A percentile compares a stretch with the other conserved stretches of the same genome.
phyloP scores from a whole-genome alignment of 371 early-diverging fungal species.

The Umbelopsis sp. region DNA sequence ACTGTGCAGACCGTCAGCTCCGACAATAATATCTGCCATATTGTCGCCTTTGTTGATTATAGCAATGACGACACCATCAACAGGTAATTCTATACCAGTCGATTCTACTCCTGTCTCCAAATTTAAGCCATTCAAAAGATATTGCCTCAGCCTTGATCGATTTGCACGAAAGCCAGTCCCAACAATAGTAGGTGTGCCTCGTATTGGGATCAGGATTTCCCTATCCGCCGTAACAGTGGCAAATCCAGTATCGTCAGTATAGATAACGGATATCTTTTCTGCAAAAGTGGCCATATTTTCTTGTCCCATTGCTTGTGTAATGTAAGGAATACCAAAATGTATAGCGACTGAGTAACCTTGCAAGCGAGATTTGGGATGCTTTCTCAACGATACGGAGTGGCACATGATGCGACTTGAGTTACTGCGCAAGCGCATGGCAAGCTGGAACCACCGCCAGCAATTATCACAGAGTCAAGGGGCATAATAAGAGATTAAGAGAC shows the following conservation, averaged over 20 bases:
- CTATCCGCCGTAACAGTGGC: neutral
- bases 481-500: too few species aligned
- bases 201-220: neutral
- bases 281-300: neutral
- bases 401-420: neutral
- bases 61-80: constrained; percentile 21
- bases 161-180: constrained; percentile 24
- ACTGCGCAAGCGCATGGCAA: too few species aligned
- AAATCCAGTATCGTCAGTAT: constrained; percentile 18
- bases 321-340: constrained; percentile 4
- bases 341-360: constrained; percentile 29
- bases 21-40: constrained; percentile 21
- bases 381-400: constrained; percentile 34
- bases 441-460: too few species aligned
- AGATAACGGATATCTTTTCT: constrained; percentile 22
- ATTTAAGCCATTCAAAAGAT: constrained; percentile 27
- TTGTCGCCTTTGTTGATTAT: constrained; percentile 19
- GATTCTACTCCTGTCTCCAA: constrained; percentile 26
- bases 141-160: constrained; percentile 27
- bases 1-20: constrained; percentile 33
- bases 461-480: too few species aligned
- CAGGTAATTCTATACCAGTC: constrained; percentile 30
- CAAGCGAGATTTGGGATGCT: constrained; percentile 21
- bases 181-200: neutral
- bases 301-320: neutral